A percentile compares a stretch with the other conserved stretches of the same genome.
These are phyloP conservation scores for Osmanthus fragrans DNA, from an alignment of 257 asterid genomes.

Conservation along the genomic window DNA sequence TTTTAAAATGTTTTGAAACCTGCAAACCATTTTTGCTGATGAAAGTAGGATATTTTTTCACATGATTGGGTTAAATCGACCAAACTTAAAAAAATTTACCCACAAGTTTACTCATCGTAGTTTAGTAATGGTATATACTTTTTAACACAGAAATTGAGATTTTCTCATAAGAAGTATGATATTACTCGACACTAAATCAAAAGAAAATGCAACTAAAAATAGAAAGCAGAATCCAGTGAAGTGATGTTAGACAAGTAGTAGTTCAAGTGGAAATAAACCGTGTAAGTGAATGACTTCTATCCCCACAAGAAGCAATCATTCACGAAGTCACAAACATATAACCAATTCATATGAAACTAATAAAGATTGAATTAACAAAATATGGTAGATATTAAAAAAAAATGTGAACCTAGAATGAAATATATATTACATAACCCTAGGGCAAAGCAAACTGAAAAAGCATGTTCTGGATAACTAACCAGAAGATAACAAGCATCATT, in stretches of 20 bases:
- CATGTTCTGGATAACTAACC: slow-evolving; percentile 4
- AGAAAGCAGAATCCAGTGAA: not conserved
- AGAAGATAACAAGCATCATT: not conserved
- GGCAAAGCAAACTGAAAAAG: slow-evolving; percentile 11
- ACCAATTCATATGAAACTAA: not conserved
- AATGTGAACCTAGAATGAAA: not conserved
- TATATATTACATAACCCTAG: slow-evolving; percentile 1
- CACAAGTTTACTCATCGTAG: not conserved
- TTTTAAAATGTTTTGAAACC: not conserved
- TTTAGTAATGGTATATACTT: not conserved
- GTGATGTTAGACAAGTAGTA: slow-evolving; percentile 1
- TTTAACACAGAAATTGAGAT: not conserved
- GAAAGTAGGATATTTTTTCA: not conserved
- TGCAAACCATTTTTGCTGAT: not conserved
- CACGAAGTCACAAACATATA: not conserved
- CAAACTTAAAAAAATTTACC: not conserved
- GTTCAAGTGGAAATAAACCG: not conserved
- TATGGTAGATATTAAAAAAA: not conserved
- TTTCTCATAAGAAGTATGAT: not conserved
- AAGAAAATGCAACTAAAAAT: not conserved
- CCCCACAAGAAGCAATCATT: not conserved
- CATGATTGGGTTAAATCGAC: not conserved
- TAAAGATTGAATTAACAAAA: not conserved
- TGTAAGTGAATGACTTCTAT: not conserved
- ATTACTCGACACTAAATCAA: not conserved